Evolutionary conservation across 1,284 basidiomycete genomes (phyloP), one percentile per base, ranked within the genome.

Genomic region (Albatrellus sp.): DNA sequence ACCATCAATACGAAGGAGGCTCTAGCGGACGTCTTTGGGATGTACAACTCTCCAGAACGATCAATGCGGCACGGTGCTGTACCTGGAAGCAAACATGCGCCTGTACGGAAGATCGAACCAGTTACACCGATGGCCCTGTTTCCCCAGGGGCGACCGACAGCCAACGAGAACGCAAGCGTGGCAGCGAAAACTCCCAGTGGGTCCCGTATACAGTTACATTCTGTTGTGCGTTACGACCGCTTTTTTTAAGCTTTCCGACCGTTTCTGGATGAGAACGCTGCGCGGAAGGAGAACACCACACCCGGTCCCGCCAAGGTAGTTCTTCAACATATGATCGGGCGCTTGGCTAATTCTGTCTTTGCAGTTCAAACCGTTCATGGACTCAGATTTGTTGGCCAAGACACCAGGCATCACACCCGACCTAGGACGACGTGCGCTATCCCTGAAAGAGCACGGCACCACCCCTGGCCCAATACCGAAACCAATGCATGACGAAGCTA

Each of bases 1-100:
- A 90, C 87, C 0, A 79, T 90, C 50, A 88, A 88, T 57, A 90
- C 87, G 37, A 91, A 90, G 60, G 87, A 90, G 50, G 92, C 92
- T 2, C 70, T 93, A 43, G 85, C 77, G n/a, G 91, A 94, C 58
- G 89, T 96, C 33, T 90, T 90, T 65, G 83, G 81, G 46, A 88
- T 96, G 80, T 93, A 90, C 60, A 93, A 94, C 59, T 86, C 83
- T 7, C 85, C 84, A 1, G 82, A 86, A 49, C 83, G 82, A 63
- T 89, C 85, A 0, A 72, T 74, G 40, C 73, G 65, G 29, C 57
- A 56, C 28, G 52, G 68, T 31, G 46, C 68, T 5, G 57, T 64
- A 46, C 59, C 69, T 10, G 81, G 81, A 14, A 80, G 75, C 53
- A 85, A 84, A 55, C 72, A 84, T 56, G 80, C 79, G 1, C 79